Conservation (phyloP, 2,329 filamentous ascomycete genomes). For the Colletotrichum plurivorum region DNA sequence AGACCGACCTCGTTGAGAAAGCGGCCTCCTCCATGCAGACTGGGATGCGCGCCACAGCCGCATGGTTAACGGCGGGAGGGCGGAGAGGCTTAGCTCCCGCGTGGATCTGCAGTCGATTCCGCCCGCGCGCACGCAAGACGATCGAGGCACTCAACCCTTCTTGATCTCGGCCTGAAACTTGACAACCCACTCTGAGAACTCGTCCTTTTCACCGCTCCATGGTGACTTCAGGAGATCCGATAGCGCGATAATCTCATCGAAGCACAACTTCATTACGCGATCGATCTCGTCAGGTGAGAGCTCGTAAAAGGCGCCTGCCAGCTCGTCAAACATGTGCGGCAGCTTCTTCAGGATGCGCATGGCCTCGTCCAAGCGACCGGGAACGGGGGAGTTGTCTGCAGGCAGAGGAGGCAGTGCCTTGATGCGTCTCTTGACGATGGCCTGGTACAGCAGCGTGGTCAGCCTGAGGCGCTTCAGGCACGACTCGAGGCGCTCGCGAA, state of each 20-base stretch:
- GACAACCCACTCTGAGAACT: constrained; percentile 83
- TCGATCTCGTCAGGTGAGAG: constrained; percentile 73
- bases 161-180: constrained; percentile 69
- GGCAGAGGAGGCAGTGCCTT: constrained; percentile 68
- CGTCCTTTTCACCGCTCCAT: constrained; percentile 79
- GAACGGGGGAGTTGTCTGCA: constrained; percentile 47
- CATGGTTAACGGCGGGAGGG: constrained; percentile 10
- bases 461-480: constrained; percentile 77
- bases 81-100: constrained; percentile 20
- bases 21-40: not conserved
- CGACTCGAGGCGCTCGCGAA: constrained; percentile 76
- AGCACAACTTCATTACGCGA: constrained; percentile 70
- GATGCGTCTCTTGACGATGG: constrained; percentile 78
- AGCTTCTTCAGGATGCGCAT: constrained; percentile 70
- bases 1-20: not conserved
- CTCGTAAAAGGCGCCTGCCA: constrained; percentile 81
- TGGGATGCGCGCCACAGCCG: constrained; percentile 2
- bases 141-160: constrained; percentile 49
- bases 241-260: constrained; percentile 70
- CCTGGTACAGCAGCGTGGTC: constrained; percentile 77
- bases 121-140: not conserved
- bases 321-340: constrained; percentile 78
- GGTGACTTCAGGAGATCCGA: constrained; percentile 68
- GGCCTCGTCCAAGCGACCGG: constrained; percentile 67
- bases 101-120: constrained; percentile 12